Conservation (phyloP, 2,329 filamentous ascomycete genomes). For the Thielaviopsis ethacetica region DNA sequence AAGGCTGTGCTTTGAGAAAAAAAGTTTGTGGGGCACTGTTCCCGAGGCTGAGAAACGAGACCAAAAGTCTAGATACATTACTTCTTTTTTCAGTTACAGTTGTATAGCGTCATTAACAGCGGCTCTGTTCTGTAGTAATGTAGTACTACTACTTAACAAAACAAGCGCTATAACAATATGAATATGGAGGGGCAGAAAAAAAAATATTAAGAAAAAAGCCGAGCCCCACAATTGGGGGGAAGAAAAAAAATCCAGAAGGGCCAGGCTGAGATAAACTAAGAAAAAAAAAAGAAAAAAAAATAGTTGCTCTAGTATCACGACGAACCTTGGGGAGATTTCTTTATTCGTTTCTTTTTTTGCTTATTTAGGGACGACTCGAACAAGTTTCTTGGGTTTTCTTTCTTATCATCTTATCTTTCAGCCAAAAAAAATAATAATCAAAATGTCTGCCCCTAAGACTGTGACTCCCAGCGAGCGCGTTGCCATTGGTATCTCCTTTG, state of each 20-base stretch:
- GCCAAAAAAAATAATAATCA: not conserved
- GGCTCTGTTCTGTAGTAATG: not conserved
- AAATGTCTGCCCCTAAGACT: constrained; percentile 20
- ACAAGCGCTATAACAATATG: too few relatives aligned
- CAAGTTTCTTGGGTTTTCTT: not conserved
- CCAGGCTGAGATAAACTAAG: not conserved
- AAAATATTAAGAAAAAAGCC: not conserved
- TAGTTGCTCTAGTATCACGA: not conserved
- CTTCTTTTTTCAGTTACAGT: too few relatives aligned
- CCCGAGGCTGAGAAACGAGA: constrained; percentile 4
- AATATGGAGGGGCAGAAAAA: constrained; percentile 9
- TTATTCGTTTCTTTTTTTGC: not conserved
- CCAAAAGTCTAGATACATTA: too few relatives aligned
- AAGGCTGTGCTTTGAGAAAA: constrained; percentile 8
- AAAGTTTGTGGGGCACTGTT: constrained; percentile 1
- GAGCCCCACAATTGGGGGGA: constrained; percentile 11
- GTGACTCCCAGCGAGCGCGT: constrained; percentile 40
- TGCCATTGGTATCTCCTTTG: constrained; percentile 92
- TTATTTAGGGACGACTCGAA: not conserved
- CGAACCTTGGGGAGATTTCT: not conserved
- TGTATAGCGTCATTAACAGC: too few relatives aligned
- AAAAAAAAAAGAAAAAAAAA: constrained; percentile 1
- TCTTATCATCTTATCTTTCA: constrained; percentile 6
- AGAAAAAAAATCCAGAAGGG: constrained; percentile 5
- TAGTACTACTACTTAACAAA: too few relatives aligned